Evolutionary conservation across 352 stramenopile genomes (phyloP).

Genomic region (Phytophthora nicotianae): DNA sequence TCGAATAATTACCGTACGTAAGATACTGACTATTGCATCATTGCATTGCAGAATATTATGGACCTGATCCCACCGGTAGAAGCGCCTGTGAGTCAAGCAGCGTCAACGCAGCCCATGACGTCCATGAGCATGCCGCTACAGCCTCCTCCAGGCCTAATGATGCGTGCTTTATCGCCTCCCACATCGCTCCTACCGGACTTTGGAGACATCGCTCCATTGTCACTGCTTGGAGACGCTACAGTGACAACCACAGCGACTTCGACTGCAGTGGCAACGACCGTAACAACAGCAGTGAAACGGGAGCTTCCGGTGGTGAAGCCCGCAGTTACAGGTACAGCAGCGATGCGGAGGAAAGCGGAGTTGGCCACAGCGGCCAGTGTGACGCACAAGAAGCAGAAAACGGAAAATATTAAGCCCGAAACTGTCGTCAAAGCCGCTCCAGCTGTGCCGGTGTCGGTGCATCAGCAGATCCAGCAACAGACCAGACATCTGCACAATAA

Average conservation of each 20-base stretch:
- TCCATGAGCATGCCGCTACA: slow-evolving; percentile 62
- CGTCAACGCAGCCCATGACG: slow-evolving; percentile 14
- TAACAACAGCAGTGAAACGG: slow-evolving; percentile 36
- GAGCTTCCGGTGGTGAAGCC: slow-evolving; percentile 35
- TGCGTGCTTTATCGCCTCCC: slow-evolving; percentile 74
- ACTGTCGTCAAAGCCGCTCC: slow-evolving; percentile 18
- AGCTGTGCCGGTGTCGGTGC: slow-evolving; percentile 16
- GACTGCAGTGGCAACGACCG: slow-evolving; percentile 18
- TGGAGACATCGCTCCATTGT: slow-evolving; percentile 45
- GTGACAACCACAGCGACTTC: slow-evolving; percentile 16
- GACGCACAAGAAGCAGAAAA: slow-evolving; percentile 56
- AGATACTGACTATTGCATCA: slow-evolving; percentile 12
- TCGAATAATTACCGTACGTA: background rate
- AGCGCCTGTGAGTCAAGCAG: slow-evolving; percentile 35
- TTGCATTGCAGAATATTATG: slow-evolving; percentile 70
- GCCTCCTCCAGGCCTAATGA: slow-evolving; percentile 66
- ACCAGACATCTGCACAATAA: slow-evolving; percentile 35
- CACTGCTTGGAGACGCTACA: slow-evolving; percentile 36
- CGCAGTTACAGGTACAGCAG: slow-evolving; percentile 16
- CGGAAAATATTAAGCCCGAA: slow-evolving; percentile 51
- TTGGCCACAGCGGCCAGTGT: slow-evolving; percentile 20
- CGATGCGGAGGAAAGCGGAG: slow-evolving; percentile 34
- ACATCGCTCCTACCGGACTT: slow-evolving; percentile 73
- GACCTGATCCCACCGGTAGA: slow-evolving; percentile 66
- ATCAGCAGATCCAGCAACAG: slow-evolving; percentile 35